Conservation (phyloP, 768 basidiomycete species). For the Trametes coccinea region DNA sequence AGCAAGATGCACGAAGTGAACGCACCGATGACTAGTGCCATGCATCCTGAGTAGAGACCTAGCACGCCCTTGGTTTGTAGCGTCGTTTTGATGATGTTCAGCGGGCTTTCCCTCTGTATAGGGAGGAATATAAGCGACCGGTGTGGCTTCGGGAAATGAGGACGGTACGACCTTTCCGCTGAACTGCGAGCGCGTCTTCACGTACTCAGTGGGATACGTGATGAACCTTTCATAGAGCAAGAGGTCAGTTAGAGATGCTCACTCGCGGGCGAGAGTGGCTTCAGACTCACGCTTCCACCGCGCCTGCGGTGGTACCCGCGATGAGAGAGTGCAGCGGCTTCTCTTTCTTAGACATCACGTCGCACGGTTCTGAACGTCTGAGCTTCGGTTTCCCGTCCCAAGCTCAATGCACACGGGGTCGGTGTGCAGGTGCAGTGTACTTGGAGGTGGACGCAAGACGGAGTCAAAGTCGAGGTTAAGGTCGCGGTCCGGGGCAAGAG, state of each 20-base stretch:
- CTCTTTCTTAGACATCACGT: slow-evolving; percentile 60
- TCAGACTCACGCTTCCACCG: slow-evolving; percentile 78
- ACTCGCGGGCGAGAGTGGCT: not conserved
- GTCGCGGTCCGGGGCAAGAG: not conserved
- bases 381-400: too few species aligned
- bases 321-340: slow-evolving; percentile 84
- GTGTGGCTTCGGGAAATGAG: not conserved
- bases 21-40: slow-evolving; percentile 74
- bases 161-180: slow-evolving; percentile 59
- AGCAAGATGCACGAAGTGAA: not conserved
- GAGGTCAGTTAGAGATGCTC: too few species aligned
- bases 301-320: slow-evolving; percentile 91
- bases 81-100: slow-evolving; percentile 75
- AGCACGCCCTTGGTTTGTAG: slow-evolving; percentile 69
- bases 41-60: slow-evolving; percentile 93
- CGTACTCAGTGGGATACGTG: slow-evolving; percentile 89
- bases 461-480: not conserved
- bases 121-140: not conserved
- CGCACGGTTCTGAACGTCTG: slow-evolving; percentile 17
- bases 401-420: too few species aligned
- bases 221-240: slow-evolving; percentile 51
- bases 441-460: not conserved
- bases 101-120: slow-evolving; percentile 61
- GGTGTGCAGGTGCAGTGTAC: too few species aligned
- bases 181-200: slow-evolving; percentile 94